Conservation (phyloP, 108 stramenopile species). For the Cyclotella choctawhatcheeana region DNA sequence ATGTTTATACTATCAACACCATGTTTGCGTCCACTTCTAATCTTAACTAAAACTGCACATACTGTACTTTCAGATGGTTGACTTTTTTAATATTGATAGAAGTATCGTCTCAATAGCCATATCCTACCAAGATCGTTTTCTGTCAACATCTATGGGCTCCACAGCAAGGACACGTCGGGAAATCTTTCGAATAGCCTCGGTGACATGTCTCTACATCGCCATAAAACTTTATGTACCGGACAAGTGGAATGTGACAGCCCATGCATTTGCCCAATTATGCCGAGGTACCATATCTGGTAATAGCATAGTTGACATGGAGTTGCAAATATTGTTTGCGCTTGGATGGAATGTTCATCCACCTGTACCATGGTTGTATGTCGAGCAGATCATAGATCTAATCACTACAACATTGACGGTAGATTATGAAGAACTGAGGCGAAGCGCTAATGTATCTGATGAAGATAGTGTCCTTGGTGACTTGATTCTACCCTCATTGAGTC, state of each 20-base stretch:
- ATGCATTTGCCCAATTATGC: constrained; percentile 33
- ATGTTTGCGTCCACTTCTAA: neutral
- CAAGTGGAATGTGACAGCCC: constrained; percentile 30
- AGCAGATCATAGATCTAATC: constrained; percentile 21
- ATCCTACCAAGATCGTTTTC: constrained; percentile 37
- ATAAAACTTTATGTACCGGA: constrained; percentile 28
- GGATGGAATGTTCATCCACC: constrained; percentile 37
- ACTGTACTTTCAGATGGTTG: constrained; percentile 33
- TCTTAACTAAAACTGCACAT: neutral
- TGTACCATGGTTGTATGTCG: constrained; percentile 22
- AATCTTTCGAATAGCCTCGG: constrained; percentile 30
- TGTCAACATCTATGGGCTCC: constrained; percentile 15
- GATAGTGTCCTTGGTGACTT: constrained; percentile 29
- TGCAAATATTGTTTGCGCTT: constrained; percentile 25
- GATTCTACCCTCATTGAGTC: constrained; percentile 20
- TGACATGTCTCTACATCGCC: constrained; percentile 38
- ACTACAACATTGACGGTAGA: neutral
- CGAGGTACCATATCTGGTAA: constrained; percentile 30
- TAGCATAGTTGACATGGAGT: constrained; percentile 30
- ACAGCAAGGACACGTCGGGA: constrained; percentile 7
- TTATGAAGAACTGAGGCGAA: neutral
- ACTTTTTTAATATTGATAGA: constrained; percentile 37
- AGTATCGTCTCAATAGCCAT: constrained; percentile 25
- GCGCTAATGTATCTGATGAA: neutral
- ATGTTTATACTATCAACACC: neutral